phyloP scores from a whole-genome alignment of 139 green algal species.

The Choricystis sp. region DNA sequence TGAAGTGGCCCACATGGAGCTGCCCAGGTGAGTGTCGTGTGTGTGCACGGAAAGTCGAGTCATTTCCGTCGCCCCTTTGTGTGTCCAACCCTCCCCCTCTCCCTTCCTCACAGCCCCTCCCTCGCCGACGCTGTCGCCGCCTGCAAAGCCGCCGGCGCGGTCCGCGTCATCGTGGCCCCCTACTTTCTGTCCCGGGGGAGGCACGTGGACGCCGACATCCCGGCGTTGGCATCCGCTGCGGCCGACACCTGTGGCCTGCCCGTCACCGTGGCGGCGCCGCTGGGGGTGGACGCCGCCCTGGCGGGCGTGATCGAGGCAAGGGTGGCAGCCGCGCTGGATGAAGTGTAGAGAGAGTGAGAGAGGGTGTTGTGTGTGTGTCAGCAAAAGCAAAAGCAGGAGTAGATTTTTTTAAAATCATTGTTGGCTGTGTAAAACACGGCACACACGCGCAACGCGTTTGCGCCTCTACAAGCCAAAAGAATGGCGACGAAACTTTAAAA shows the following conservation, averaged over 20 bases:
- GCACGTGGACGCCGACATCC: constrained; percentile 59
- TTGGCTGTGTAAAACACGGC: too few relatives aligned
- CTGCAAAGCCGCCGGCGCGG: constrained; percentile 23
- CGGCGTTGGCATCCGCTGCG: constrained; percentile 47
- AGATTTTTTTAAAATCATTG: too few relatives aligned
- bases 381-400: too few relatives aligned
- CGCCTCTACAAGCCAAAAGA: too few relatives aligned
- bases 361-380: not conserved
- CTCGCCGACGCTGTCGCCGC: constrained; percentile 54
- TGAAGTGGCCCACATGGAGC: constrained; percentile 78
- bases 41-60: too few relatives aligned
- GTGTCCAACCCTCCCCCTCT: too few relatives aligned
- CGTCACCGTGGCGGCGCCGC: constrained; percentile 55
- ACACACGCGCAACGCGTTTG: too few relatives aligned
- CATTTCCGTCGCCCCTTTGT: too few relatives aligned
- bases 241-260: constrained; percentile 25
- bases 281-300: constrained; percentile 56
- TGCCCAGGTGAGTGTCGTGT: too few relatives aligned
- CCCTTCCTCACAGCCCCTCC: too few relatives aligned
- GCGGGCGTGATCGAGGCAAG: constrained; percentile 47
- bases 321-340: constrained; percentile 14
- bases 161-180: constrained; percentile 52
- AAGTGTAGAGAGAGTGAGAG: constrained; percentile 10
- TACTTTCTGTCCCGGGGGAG: constrained; percentile 60
- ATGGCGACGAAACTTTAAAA: too few relatives aligned